These are phyloP conservation scores for Geotrichum ghanense DNA, from an alignment of 805 yeast genomes.

Conservation along the genomic window DNA sequence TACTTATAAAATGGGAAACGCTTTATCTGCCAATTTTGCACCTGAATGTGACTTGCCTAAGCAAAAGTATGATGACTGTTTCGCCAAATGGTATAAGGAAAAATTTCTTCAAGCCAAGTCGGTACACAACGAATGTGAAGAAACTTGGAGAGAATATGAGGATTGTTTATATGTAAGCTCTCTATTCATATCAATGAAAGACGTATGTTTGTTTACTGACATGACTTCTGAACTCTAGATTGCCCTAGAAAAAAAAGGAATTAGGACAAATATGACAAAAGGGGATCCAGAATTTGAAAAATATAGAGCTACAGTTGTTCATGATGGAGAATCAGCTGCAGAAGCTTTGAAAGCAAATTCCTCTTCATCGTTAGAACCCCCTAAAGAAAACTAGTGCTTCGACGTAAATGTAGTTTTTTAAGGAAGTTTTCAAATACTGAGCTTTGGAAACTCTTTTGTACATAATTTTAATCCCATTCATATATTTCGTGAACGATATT, in stretches of 20 bases:
- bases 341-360: neutral
- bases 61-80: slow-evolving; percentile 81
- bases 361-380: too few relatives aligned
- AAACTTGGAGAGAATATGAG: slow-evolving; percentile 77
- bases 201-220: slow-evolving; percentile 2
- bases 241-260: slow-evolving; percentile 59
- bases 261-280: slow-evolving; percentile 73
- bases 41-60: slow-evolving; percentile 91
- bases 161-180: slow-evolving; percentile 71
- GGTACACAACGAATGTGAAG: slow-evolving; percentile 77
- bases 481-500: too few relatives aligned
- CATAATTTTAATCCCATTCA: too few relatives aligned
- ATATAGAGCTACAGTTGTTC: slow-evolving; percentile 31
- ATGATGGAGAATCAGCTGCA: neutral
- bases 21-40: slow-evolving; percentile 82
- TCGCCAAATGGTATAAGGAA: slow-evolving; percentile 91
- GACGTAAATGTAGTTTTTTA: too few relatives aligned
- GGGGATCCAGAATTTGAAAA: slow-evolving; percentile 80
- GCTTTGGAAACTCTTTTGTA: too few relatives aligned
- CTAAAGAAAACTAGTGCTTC: too few relatives aligned
- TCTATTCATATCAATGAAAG: slow-evolving; percentile 9
- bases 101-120: slow-evolving; percentile 39
- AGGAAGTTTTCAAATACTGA: too few relatives aligned
- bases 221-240: slow-evolving; percentile 21
- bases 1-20: slow-evolving; percentile 45